Conservation (phyloP, 2,329 filamentous ascomycete species). For the Cladophialophora carrionii region DNA sequence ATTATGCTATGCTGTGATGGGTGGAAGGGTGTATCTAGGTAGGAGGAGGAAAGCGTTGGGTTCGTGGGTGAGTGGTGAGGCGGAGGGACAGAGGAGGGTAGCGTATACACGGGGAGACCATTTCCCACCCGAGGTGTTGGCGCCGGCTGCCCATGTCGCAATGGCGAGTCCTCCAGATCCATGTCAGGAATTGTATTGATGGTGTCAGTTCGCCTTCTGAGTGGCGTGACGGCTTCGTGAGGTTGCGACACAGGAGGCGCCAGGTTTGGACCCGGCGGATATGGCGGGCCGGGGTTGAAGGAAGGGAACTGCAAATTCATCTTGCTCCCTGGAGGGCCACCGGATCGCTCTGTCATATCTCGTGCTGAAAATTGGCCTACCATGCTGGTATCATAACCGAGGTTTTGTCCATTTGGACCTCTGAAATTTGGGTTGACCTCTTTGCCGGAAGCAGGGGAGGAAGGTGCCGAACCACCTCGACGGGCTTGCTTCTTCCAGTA, state of each 20-base stretch:
- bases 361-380: constrained; percentile 48
- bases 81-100: constrained; percentile 34
- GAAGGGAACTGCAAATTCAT: constrained; percentile 34
- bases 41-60: constrained; percentile 54
- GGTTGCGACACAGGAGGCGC: constrained; percentile 47
- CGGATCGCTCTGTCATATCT: constrained; percentile 22
- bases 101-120: constrained; percentile 32
- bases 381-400: constrained; percentile 41
- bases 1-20: constrained; percentile 50
- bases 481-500: constrained; percentile 71
- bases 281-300: constrained; percentile 26
- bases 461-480: constrained; percentile 49
- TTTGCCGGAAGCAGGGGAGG: constrained; percentile 50
- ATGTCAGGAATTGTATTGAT: constrained; percentile 43
- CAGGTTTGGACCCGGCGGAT: constrained; percentile 30
- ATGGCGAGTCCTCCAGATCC: constrained; percentile 48
- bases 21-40: constrained; percentile 50
- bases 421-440: constrained; percentile 47
- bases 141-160: constrained; percentile 44
- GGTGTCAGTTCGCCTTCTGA: constrained; percentile 47
- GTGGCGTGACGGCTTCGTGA: constrained; percentile 53
- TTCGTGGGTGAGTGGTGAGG: constrained; percentile 43
- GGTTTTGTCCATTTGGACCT: constrained; percentile 43
- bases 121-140: constrained; percentile 37
- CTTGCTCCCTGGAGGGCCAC: constrained; percentile 24